phyloP scores from a whole-genome alignment of 176 grass and related monocot species.

The Ensete ventricosum region DNA sequence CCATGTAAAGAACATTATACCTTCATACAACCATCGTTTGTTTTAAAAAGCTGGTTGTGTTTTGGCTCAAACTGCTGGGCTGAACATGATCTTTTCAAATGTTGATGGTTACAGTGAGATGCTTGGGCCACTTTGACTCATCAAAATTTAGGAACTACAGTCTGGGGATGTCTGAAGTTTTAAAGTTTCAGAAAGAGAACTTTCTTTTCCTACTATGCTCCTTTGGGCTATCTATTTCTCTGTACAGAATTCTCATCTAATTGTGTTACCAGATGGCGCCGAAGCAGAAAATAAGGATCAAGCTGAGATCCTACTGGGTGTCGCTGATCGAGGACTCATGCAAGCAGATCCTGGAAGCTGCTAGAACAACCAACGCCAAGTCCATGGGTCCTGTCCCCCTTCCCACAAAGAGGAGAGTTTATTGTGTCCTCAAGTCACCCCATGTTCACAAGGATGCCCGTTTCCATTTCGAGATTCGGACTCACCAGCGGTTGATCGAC shows the following conservation, averaged over 20 bases:
- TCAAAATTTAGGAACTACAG: background rate
- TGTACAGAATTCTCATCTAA: background rate
- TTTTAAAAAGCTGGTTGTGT: background rate
- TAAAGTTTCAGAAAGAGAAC: background rate
- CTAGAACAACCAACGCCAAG: slow-evolving; percentile 79
- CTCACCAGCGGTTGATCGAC: slow-evolving; percentile 81
- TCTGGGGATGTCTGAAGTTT: background rate
- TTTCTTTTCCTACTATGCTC: background rate
- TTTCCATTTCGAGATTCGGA: slow-evolving; percentile 93
- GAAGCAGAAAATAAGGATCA: slow-evolving; percentile 92
- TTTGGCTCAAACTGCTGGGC: background rate
- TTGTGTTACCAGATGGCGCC: slow-evolving; percentile 46
- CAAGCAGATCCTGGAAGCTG: slow-evolving; percentile 89
- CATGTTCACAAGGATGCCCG: slow-evolving; percentile 95
- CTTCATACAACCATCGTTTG: background rate
- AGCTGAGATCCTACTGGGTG: slow-evolving; percentile 92
- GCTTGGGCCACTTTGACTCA: background rate
- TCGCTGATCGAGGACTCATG: slow-evolving; percentile 79
- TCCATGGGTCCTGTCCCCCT: slow-evolving; percentile 85
- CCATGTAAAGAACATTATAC: background rate
- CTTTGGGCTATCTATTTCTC: background rate
- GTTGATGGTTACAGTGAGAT: background rate
- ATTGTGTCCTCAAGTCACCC: slow-evolving; percentile 94
- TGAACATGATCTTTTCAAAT: background rate
- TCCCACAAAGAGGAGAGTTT: slow-evolving; percentile 70